phyloP scores from a whole-genome alignment of 495 filamentous ascomycete species.

The Aspergillus incahuasiensis region DNA sequence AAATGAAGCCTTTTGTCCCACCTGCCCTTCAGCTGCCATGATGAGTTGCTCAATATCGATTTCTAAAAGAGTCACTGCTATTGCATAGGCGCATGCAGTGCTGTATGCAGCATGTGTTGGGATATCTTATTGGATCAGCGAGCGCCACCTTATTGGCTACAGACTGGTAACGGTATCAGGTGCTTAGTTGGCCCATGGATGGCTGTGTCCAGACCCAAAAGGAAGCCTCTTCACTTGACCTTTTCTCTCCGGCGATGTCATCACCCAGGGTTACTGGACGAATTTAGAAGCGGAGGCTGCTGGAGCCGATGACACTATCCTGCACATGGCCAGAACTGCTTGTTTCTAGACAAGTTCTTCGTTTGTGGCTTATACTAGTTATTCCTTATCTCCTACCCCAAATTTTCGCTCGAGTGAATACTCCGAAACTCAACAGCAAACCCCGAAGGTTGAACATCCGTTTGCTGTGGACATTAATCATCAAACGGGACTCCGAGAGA shows the following conservation, averaged over 20 bases:
- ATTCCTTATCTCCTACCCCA: not conserved
- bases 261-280: not conserved
- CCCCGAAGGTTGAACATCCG: not conserved
- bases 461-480: not conserved
- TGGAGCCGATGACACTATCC: conserved; percentile 5
- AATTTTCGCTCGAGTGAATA: not conserved
- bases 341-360: not conserved
- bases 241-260: not conserved
- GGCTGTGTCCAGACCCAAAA: conserved; percentile 3
- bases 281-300: not conserved
- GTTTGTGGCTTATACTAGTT: not conserved
- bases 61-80: conserved; percentile 6
- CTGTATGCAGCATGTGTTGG: not conserved
- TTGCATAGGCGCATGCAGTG: conserved; percentile 12
- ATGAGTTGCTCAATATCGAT: not conserved
- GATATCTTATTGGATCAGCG: not conserved
- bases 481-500: not conserved
- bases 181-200: conserved; percentile 11
- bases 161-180: conserved; percentile 12
- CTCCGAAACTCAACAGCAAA: not conserved
- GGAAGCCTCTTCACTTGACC: conserved; percentile 9
- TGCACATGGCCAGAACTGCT: not conserved
- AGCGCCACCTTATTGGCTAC: conserved; percentile 6
- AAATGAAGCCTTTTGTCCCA: conserved; percentile 1
- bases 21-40: not conserved